Conservation (phyloP, 305 asterid genomes). For the Fraxinus albicans region DNA sequence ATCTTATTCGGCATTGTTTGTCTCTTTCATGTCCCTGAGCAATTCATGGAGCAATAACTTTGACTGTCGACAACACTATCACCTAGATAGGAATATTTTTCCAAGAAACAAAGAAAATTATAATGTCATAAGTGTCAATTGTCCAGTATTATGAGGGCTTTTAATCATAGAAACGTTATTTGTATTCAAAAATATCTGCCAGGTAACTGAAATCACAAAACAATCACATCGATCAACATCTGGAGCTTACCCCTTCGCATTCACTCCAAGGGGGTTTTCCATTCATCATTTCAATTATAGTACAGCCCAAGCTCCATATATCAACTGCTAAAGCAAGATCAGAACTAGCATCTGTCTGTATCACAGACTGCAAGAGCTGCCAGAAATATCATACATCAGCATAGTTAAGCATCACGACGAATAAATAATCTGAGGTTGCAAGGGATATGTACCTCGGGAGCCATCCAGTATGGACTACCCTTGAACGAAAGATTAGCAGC, state of each 20-base stretch:
- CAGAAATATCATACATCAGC: slow-evolving; percentile 26
- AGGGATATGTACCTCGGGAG: slow-evolving; percentile 70
- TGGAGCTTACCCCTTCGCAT: slow-evolving; percentile 76
- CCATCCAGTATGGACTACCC: slow-evolving; percentile 97
- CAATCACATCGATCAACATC: slow-evolving; percentile 3
- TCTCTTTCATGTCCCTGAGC: neutral
- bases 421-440: slow-evolving; percentile 11
- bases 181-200: neutral
- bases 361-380: slow-evolving; percentile 65
- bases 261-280: slow-evolving; percentile 98
- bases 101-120: neutral
- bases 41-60: neutral
- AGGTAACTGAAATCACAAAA: neutral
- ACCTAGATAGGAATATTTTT: neutral
- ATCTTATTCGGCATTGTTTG: neutral
- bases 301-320: slow-evolving; percentile 97
- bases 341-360: slow-evolving; percentile 49
- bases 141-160: neutral
- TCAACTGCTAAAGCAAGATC: slow-evolving; percentile 82
- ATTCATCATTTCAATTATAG: slow-evolving; percentile 83
- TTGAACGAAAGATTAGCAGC: slow-evolving; percentile 64
- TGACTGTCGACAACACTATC: neutral
- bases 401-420: slow-evolving; percentile 7
- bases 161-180: neutral
- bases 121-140: neutral